Evolutionary conservation across 805 yeast species (phyloP).

Genomic region (Grigorovia transvaalensis): DNA sequence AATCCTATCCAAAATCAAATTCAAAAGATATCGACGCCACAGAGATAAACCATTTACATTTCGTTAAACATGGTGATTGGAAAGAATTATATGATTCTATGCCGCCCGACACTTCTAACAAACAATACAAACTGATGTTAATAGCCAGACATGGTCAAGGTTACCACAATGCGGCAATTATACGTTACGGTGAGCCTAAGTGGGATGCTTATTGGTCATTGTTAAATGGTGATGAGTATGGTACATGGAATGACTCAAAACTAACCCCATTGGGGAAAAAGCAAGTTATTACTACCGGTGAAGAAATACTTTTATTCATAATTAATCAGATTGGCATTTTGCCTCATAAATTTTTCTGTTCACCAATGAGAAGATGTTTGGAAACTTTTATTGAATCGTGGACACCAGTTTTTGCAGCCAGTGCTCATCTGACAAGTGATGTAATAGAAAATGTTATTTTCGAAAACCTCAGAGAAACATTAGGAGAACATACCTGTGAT

Average conservation of each 20-base stretch:
- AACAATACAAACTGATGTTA: conserved; percentile 14
- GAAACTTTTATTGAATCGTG: conserved; percentile 43
- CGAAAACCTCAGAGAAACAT: conserved; percentile 50
- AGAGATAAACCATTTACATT: conserved; percentile 10
- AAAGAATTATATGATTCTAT: conserved; percentile 12
- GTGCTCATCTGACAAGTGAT: conserved; percentile 3
- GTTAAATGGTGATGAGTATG: conserved; percentile 43
- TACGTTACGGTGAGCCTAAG: conserved; percentile 42
- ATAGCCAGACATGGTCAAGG: conserved; percentile 59
- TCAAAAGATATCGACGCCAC: conserved; percentile 10
- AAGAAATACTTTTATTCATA: conserved; percentile 13
- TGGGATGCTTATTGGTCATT: conserved; percentile 51
- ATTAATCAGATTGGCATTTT: conserved; percentile 37
- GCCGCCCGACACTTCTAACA: conserved; percentile 13
- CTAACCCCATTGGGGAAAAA: conserved; percentile 44
- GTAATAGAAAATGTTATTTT: conserved; percentile 13
- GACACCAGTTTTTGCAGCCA: conserved; percentile 43
- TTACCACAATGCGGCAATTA: conserved; percentile 46
- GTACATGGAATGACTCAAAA: conserved; percentile 41
- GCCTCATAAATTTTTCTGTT: conserved; percentile 47
- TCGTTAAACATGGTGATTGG: conserved; percentile 13
- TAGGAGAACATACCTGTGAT: conserved; percentile 53
- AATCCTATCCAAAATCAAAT: conserved; percentile 9
- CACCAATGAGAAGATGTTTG: conserved; percentile 58
- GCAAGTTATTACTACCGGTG: conserved; percentile 43